phyloP scores from a whole-genome alignment of 2,329 filamentous ascomycete genomes.

The Fusarium tanahbumbuense region DNA sequence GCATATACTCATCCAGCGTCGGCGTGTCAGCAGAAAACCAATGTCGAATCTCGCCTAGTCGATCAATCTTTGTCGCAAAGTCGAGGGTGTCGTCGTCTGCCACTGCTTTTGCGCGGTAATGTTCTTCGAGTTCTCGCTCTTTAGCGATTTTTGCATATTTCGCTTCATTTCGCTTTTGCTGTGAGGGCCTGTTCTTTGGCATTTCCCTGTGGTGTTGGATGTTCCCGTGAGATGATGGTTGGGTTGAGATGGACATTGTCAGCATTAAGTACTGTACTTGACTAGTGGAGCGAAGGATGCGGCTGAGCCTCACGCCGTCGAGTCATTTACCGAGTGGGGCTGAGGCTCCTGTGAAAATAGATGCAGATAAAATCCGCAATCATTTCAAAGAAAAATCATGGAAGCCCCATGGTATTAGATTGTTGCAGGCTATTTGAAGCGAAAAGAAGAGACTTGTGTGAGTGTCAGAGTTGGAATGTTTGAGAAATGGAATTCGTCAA shows the following conservation, averaged over 20 bases:
- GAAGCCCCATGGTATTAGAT: too few relatives aligned
- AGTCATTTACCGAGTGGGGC: background rate
- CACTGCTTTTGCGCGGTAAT: background rate
- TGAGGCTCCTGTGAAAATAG: too few relatives aligned
- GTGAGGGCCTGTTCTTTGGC: conserved; percentile 2
- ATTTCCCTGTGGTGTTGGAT: background rate
- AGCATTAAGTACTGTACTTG: background rate
- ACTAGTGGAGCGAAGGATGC: background rate
- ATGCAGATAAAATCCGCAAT: too few relatives aligned
- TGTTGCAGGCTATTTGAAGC: too few relatives aligned
- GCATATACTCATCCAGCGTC: background rate
- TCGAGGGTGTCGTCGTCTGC: background rate
- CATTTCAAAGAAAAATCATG: too few relatives aligned
- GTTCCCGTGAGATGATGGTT: fast-evolving
- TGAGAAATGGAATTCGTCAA: too few relatives aligned
- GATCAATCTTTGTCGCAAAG: background rate
- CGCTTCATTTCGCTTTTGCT: background rate
- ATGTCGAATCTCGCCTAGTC: background rate
- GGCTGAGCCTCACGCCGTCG: background rate
- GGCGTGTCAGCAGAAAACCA: conserved; percentile 6
- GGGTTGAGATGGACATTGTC: too few relatives aligned
- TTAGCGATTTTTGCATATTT: background rate
- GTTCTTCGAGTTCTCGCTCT: fast-evolving
- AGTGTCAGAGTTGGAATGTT: too few relatives aligned
- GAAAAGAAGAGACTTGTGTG: too few relatives aligned